These are phyloP conservation scores for Dipteronia sinensis DNA, from an alignment of 345 rosid genomes.

Conservation along the genomic window DNA sequence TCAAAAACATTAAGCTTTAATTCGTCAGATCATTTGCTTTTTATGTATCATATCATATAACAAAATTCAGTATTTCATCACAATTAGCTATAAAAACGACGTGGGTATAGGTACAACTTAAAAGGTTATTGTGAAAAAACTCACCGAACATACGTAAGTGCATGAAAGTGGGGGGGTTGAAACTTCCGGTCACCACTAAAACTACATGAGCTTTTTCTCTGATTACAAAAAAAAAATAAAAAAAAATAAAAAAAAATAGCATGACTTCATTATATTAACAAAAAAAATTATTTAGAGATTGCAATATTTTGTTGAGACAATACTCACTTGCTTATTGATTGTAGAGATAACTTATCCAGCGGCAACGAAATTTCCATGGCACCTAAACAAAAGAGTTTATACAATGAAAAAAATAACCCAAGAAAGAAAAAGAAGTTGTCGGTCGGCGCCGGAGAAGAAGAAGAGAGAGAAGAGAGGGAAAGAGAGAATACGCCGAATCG, in stretches of 20 bases:
- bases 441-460: too few species aligned
- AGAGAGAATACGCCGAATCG: too few species aligned
- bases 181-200: conserved; percentile 84
- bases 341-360: conserved; percentile 50
- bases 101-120: background rate
- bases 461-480: too few species aligned
- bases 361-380: conserved; percentile 71
- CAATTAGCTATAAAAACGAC: background rate
- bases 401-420: background rate
- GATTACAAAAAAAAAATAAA: conserved; percentile 13
- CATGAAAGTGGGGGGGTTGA: conserved; percentile 98
- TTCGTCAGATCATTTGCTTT: background rate
- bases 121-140: conserved; percentile 8
- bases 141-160: conserved; percentile 92
- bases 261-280: background rate
- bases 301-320: background rate
- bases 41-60: too few species aligned
- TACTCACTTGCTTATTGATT: conserved; percentile 37
- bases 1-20: background rate
- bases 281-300: background rate
- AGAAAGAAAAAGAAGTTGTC: too few species aligned
- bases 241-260: background rate
- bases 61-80: background rate
- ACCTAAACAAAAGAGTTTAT: background rate
- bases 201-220: conserved; percentile 57